phyloP scores from a whole-genome alignment of 2,329 filamentous ascomycete genomes.

The Neofusicoccum parvum region DNA sequence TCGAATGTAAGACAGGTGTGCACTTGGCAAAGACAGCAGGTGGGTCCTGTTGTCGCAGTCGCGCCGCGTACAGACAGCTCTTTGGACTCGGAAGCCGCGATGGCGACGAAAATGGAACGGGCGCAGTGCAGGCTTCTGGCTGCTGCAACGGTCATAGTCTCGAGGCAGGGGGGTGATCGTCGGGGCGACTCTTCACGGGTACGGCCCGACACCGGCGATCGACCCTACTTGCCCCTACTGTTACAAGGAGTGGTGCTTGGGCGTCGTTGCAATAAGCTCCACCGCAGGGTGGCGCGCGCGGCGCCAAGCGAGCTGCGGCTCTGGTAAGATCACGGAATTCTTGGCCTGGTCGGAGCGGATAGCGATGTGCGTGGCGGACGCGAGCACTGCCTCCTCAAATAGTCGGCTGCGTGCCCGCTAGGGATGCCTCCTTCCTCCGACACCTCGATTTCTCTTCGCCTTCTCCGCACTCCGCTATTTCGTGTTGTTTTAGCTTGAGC shows the following conservation, averaged over 20 bases:
- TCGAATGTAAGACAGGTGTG: not conserved
- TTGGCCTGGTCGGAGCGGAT: slow-evolving; percentile 3
- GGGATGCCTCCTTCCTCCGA: not conserved
- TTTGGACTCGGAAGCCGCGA: not conserved
- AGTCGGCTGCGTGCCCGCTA: not conserved
- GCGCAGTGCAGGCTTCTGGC: not conserved
- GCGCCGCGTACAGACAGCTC: not conserved
- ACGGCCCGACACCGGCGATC: slow-evolving; percentile 14
- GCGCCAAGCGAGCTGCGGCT: slow-evolving; percentile 10
- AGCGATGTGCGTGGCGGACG: slow-evolving; percentile 9
- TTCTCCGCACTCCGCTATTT: not conserved
- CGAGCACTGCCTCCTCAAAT: slow-evolving; percentile 16
- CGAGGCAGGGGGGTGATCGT: slow-evolving; percentile 15
- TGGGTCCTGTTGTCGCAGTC: slow-evolving; percentile 8
- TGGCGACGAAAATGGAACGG: slow-evolving; percentile 16
- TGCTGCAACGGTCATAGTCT: slow-evolving; percentile 14
- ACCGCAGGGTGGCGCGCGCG: slow-evolving; percentile 9
- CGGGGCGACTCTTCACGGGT: slow-evolving; percentile 10
- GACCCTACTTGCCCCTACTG: not conserved
- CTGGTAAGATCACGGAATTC: slow-evolving; percentile 16
- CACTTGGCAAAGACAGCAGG: slow-evolving; percentile 2
- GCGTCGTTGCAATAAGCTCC: slow-evolving; percentile 17
- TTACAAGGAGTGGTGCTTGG: slow-evolving; percentile 6
- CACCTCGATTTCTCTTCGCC: not conserved
- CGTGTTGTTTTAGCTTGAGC: not conserved